These are phyloP conservation scores for Pulveroboletus sp. DNA, from an alignment of 768 basidiomycete genomes.

Conservation along the genomic window DNA sequence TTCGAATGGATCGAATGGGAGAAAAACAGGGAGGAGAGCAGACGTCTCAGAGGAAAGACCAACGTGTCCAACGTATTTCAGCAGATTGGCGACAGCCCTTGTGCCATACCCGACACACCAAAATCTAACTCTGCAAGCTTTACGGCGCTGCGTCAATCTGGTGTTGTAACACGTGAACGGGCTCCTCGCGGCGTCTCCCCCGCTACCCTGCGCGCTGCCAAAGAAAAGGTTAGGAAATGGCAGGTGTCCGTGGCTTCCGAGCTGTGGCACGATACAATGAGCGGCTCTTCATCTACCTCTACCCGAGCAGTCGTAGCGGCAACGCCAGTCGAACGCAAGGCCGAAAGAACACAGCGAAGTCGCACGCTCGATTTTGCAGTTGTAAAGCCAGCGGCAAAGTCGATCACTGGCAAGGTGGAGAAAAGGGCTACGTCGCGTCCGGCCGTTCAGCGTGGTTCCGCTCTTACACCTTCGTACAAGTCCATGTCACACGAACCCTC, in stretches of 20 bases:
- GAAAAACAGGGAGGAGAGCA: constrained; percentile 22
- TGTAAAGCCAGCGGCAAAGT: constrained; percentile 34
- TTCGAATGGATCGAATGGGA: constrained; percentile 48
- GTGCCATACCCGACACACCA: constrained; percentile 4
- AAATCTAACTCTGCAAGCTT: not conserved
- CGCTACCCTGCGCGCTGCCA: constrained; percentile 24
- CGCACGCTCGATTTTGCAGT: constrained; percentile 41
- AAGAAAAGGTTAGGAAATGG: constrained; percentile 35
- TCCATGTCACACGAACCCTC: constrained; percentile 12
- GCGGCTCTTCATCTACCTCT: constrained; percentile 1
- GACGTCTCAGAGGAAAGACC: constrained; percentile 15
- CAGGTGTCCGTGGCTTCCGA: constrained; percentile 28
- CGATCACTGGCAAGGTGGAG: constrained; percentile 20
- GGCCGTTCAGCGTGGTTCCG: constrained; percentile 3
- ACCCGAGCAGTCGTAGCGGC: not conserved
- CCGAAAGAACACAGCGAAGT: constrained; percentile 12
- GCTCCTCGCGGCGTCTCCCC: constrained; percentile 19
- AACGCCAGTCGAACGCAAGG: constrained; percentile 15
- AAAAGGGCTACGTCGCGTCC: constrained; percentile 6
- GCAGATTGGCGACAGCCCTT: not conserved
- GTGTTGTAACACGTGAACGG: constrained; percentile 2
- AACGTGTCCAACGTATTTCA: constrained; percentile 10
- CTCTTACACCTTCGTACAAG: constrained; percentile 8
- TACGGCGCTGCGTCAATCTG: not conserved
- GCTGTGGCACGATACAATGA: constrained; percentile 7